Base-by-base conservation (phyloP, 1,284 basidiomycete genomes). In the Ustilago hordei region DNA sequence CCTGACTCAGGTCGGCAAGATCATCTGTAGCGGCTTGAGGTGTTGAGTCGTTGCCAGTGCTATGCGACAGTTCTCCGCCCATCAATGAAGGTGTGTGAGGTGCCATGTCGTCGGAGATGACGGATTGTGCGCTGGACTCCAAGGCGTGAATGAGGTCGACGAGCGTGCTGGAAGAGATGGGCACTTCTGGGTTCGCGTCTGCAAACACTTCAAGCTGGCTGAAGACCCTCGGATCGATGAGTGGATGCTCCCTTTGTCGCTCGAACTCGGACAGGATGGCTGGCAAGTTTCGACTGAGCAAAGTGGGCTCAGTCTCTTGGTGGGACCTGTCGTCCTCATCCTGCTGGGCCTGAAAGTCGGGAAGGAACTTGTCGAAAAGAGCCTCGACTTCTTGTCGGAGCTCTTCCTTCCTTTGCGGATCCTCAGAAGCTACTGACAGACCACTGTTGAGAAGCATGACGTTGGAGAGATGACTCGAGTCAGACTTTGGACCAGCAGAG, bases 201-300 rank as follows among this genome's bases (percentile, higher is more conserved):
- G 57, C 66, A 50, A 78, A 74, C 1, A 58, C 60, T 32, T 70
- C 64, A n/a, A 78, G 70, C 36, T 68, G 64, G 41, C 67, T 62
- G 64, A 52, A 70, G 19, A 67, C 64, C 28, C 66, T 67, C 5
- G 75, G 64, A 19, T 78, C 70, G 55, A 78, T 67, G 35, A 78
- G 45, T 2, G 75, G 71, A 32, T 59, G 71, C 2, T 65, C 71
- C 12, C 70, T 56, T 31, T 74, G 70, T 28, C 60, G 53, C 43
- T 74, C 67, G 56, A 78, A 78, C 17, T 74, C 71, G 55, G 71
- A 63, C 28, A 78, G 48, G 17, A 78, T 64, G 58, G 68, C 71
- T 15, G 75, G 75, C 6, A 78, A 47, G 35, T 78, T 66, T 17
- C 71, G 60, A 43, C 75, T 69, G 55, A 69, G 70, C 50, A 77